Evolutionary conservation across 257 asterid genomes (phyloP), one percentile per base, ranked within the genome.

Genomic region (Echium plantagineum): DNA sequence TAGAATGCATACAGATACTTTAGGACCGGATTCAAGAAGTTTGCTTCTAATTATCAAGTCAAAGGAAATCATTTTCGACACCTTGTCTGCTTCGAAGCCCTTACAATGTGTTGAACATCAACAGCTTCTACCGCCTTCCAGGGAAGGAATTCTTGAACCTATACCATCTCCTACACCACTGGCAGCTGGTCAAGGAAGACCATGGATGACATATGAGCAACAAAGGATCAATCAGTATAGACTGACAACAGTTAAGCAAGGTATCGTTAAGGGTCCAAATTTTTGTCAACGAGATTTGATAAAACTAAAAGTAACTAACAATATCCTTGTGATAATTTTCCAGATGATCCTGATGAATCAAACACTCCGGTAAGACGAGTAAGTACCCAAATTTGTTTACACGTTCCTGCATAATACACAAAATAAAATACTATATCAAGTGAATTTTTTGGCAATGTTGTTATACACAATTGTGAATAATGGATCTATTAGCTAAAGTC

Each of bases 11-110:
- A 48, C 49, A 17, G 15, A 28, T 28, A 26, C 0, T 66, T n/a
- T 48, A 76, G 81, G 61, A 63, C 58, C 69, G 26, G 73, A 72
- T 59, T 68, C 68, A 52, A 73, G 69, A 22, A 55, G 56, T 46
- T 75, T 69, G 26, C 20, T 54, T 22, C 42, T 58, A 18, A 64
- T 76, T 21, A 66, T 76, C 52, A 46, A 69, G 66, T 66, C 75
- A 3, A 76, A 69, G 58, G 62, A 60, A 8, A 72, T 57, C 17
- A 54, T 65, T 26, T 49, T 59, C 35, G 55, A 59, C 58, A 15
- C 64, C 19, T 46, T 58, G 26, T 51, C 57, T 26, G 68, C 58
- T 16, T 63, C 48, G 52, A 32, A 51, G 8, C 49, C 59, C 32
- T 0, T 21, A 53, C 4, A 9, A 2, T n/a, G 24, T 53, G 17